Base-by-base conservation (phyloP, 1,284 basidiomycete genomes). In the Heliocybe sulcata region DNA sequence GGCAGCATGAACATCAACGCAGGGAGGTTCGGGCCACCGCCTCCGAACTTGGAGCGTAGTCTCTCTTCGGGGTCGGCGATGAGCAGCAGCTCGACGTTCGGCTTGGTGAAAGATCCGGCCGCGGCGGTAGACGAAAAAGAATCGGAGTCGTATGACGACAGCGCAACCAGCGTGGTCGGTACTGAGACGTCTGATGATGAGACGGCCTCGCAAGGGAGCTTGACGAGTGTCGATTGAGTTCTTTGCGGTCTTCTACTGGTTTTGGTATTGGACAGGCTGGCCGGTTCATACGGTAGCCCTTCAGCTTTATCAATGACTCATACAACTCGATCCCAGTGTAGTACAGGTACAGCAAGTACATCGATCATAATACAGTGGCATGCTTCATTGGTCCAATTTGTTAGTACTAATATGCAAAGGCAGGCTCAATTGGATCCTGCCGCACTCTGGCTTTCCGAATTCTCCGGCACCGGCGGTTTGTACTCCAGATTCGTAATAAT, bases 401-500 rank as follows among this genome's bases (percentile, higher is more conserved):
- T 42, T 42, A 16, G 16, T 20, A n/a, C n/a, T n/a, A n/a, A n/a
- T 42, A 16, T 12, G 29, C 38, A 42, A 42, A 16, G 38, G 3
- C 38, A 42, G 12, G n/a, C 38, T 42, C 38, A 42, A 20, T 16
- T 42, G 12, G 38, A 42, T 42, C 38, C 38, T 20, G 16, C 38
- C 12, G 6, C 38, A 42, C 19, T 42, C 19, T 42, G 38, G 19
- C 38, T 20, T 42, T 42, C 38, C 29, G 23, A n/a, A 19, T 9
- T 25, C 9, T 25, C 53, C 23, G 25, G 35, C 11, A 16, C 51
- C 35, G 59, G 62, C 20, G 80, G 75, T 54, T 76, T 79, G 63
- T 82, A 85, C 58, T 85, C 85, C n/a, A 88, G 70, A 57, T 81
- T 80, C 53, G 78, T 74, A 0, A 80, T 77, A 59, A 88, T 87